These are phyloP conservation scores for Taiozyma sp. DNA, from an alignment of 1,139 yeast species.

Conservation along the genomic window DNA sequence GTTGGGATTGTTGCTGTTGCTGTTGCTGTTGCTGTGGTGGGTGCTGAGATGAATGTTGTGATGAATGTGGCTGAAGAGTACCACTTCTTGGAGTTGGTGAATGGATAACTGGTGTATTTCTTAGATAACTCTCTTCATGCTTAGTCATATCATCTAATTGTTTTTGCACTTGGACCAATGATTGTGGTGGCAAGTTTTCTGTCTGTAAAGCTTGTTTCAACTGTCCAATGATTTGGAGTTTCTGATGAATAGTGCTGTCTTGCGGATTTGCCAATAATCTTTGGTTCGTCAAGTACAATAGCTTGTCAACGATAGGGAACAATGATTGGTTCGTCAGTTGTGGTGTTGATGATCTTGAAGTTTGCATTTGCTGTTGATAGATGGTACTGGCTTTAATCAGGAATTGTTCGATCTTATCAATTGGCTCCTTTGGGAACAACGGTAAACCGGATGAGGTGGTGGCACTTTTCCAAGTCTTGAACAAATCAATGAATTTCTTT, in stretches of 20 bases:
- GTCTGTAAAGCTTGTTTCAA: conserved; percentile 28
- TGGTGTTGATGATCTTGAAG: conserved; percentile 1
- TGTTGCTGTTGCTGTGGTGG: conserved; percentile 20
- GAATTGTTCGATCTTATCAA: conserved; percentile 70
- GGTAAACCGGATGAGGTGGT: conserved; percentile 58
- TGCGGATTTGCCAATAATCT: conserved; percentile 30
- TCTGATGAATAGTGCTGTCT: conserved; percentile 29
- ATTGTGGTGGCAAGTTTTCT: conserved; percentile 32
- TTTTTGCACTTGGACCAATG: conserved; percentile 34
- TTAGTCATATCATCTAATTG: conserved; percentile 31
- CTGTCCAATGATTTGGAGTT: conserved; percentile 29
- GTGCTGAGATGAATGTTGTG: conserved; percentile 4
- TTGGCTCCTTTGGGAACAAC: conserved; percentile 65
- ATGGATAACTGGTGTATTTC: conserved; percentile 11
- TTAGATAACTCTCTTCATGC: conserved; percentile 15
- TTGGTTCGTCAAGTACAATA: conserved; percentile 33
- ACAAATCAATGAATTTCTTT: conserved; percentile 65
- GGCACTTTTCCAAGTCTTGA: conserved; percentile 80
- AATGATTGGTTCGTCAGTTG: conserved; percentile 10
- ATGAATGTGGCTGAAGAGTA: background rate
- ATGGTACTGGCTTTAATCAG: conserved; percentile 44
- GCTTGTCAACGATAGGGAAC: conserved; percentile 34
- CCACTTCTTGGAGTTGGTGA: conserved; percentile 1
- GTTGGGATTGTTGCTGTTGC: conserved; percentile 5
- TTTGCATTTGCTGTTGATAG: conserved; percentile 17